Evolutionary conservation across 805 yeast genomes (phyloP), one percentile per base, ranked within the genome.

Genomic region (Kazachstania africana): DNA sequence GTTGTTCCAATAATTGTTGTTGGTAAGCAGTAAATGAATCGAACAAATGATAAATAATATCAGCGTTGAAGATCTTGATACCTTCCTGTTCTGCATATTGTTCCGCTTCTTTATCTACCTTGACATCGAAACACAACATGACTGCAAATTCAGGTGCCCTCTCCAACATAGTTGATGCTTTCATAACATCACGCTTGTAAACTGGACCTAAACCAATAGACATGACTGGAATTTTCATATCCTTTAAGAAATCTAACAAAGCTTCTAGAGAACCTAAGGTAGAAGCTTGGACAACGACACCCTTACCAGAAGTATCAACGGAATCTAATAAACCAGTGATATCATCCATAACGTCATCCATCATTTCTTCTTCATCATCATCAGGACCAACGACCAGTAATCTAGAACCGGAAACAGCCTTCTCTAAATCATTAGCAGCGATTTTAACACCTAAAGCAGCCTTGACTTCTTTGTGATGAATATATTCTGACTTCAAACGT

Each of bases 341-440:
- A 59, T 91, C 99, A 50, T 88, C 96, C 98, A 91, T 93, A 36
- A 91, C 96, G 36, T 88, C 96, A 56, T 91, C 97, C 93, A 81
- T 79, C 48, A 91, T 53, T 36, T 88, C 97, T 39, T 91, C 98
- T 64, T 91, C 98, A 47, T 91, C 97, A 45, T 91, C 99, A 37
- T 83, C 95, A 42, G 87, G 94, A 27, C 95, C 95, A 43, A 87
- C 96, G 47, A 88, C 88, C 40, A 91, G 63, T 58, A 91, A 67
- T 56, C 98, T 73, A 16, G 98, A 91, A 64, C 99, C 99, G 28
- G 99, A 96, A 54, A 91, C 95, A 9, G 99, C 98, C 63, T 91
- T 88, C 52, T 91, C 98, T 46, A 91, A 72, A 55, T 91, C 98
- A 55, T 83, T 83, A 25, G 98, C 99, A 34, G 97, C 93, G 56